These are phyloP conservation scores for Warburgia ugandensis DNA, from an alignment of 164 flowering plant genomes.

Conservation along the genomic window DNA sequence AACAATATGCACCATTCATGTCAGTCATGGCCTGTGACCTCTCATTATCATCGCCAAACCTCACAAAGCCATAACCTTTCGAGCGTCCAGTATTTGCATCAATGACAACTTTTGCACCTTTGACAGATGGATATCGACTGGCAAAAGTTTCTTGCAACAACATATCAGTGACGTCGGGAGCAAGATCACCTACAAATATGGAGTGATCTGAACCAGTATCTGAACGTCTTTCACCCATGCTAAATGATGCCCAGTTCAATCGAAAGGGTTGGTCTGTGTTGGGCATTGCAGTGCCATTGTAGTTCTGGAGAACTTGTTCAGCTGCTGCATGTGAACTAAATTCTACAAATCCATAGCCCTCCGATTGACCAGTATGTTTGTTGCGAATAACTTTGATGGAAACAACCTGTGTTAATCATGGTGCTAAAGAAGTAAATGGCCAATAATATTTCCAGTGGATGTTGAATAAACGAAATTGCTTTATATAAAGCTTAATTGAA, in stretches of 20 bases:
- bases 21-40: slow-evolving; percentile 78
- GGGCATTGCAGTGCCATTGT: slow-evolving; percentile 59
- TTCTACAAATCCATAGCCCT: slow-evolving; percentile 97
- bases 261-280: slow-evolving; percentile 82
- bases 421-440: too few relatives aligned
- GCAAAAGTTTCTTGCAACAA: slow-evolving; percentile 83
- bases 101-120: slow-evolving; percentile 92
- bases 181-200: slow-evolving; percentile 94
- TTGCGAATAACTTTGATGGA: slow-evolving; percentile 91
- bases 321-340: slow-evolving; percentile 70
- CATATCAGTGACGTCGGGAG: slow-evolving; percentile 86
- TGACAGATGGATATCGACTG: slow-evolving; percentile 75
- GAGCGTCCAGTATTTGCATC: slow-evolving; percentile 95
- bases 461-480: too few relatives aligned
- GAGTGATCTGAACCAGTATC: slow-evolving; percentile 86
- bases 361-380: slow-evolving; percentile 84
- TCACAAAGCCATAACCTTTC: slow-evolving; percentile 93
- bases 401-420: slow-evolving; percentile 39
- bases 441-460: too few relatives aligned
- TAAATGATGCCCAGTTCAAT: slow-evolving; percentile 90
- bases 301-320: slow-evolving; percentile 74
- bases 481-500: too few relatives aligned
- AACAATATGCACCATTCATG: slow-evolving; percentile 89
- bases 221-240: slow-evolving; percentile 76
- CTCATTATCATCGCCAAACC: slow-evolving; percentile 93